A percentile compares a stretch with the other conserved stretches of the same genome.
phyloP scores from a whole-genome alignment of 305 asterid species.

The Solanum hybrid region DNA sequence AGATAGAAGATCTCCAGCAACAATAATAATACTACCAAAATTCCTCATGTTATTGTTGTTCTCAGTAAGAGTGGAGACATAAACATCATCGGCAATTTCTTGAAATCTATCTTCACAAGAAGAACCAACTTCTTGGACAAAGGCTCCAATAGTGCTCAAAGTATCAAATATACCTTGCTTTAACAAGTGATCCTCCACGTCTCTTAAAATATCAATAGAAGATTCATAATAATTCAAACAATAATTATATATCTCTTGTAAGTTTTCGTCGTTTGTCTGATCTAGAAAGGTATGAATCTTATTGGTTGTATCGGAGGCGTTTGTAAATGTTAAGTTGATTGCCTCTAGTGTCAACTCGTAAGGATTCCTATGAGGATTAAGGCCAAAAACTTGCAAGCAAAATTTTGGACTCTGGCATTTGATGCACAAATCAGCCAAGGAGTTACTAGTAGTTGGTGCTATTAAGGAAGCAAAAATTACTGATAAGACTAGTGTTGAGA shows the following conservation, averaged over 20 bases:
- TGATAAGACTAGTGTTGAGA: not conserved
- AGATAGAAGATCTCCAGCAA: not conserved
- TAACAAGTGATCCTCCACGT: not conserved
- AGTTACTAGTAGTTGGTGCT: not conserved
- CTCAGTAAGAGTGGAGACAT: not conserved
- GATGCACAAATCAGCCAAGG: not conserved
- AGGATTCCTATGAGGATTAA: not conserved
- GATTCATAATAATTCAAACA: not conserved
- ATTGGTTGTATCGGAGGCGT: not conserved
- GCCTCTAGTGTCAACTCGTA: not conserved
- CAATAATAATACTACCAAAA: not conserved
- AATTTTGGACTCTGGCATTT: not conserved
- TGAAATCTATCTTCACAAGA: not conserved
- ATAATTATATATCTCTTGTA: not conserved
- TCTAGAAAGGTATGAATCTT: not conserved
- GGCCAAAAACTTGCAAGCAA: not conserved
- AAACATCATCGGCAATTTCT: too few species aligned
- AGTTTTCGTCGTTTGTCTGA: not conserved
- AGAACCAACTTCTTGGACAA: not conserved
- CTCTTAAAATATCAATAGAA: not conserved
- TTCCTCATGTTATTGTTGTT: not conserved
- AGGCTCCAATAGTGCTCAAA: not conserved
- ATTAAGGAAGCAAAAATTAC: not conserved
- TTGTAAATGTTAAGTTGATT: not conserved
- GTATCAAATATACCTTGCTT: not conserved